phyloP scores from a whole-genome alignment of 768 basidiomycete species.

The Leucocoprinus leucothites region DNA sequence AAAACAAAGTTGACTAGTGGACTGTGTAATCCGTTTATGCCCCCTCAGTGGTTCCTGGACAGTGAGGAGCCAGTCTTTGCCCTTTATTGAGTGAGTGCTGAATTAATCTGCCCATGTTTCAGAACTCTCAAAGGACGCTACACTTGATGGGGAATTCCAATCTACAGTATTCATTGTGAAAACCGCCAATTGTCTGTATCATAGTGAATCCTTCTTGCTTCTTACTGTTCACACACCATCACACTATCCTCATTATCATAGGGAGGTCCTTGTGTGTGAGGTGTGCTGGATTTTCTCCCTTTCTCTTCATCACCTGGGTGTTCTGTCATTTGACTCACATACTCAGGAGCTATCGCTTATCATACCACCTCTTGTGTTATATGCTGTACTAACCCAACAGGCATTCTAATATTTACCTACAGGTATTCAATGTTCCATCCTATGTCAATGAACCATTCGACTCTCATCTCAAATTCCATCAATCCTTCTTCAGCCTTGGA shows the following conservation, averaged over 20 bases:
- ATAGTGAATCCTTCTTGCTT: too few relatives aligned
- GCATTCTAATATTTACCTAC: background rate
- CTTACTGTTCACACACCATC: background rate
- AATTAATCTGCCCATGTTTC: conserved; percentile 4
- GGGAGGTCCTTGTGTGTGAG: too few relatives aligned
- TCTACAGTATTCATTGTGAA: conserved; percentile 59
- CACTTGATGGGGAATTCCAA: conserved; percentile 55
- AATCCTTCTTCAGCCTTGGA: conserved; percentile 44
- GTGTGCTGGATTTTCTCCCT: too few relatives aligned
- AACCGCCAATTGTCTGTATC: conserved; percentile 56
- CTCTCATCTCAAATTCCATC: conserved; percentile 41
- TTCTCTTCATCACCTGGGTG: too few relatives aligned
- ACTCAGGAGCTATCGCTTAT: too few relatives aligned
- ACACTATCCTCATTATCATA: background rate
- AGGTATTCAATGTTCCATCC: conserved; percentile 60
- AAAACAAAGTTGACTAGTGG: conserved; percentile 50
- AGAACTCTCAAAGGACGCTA: conserved; percentile 54
- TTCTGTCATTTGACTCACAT: too few relatives aligned
- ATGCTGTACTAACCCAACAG: too few relatives aligned
- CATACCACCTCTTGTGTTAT: too few relatives aligned
- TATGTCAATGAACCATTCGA: conserved; percentile 45
- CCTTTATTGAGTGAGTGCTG: conserved; percentile 20
- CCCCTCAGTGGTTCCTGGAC: conserved; percentile 55
- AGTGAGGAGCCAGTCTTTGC: too few relatives aligned
- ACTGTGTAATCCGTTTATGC: conserved; percentile 56